phyloP scores from a whole-genome alignment of 495 filamentous ascomycete species.

The Haplographium delicatum region DNA sequence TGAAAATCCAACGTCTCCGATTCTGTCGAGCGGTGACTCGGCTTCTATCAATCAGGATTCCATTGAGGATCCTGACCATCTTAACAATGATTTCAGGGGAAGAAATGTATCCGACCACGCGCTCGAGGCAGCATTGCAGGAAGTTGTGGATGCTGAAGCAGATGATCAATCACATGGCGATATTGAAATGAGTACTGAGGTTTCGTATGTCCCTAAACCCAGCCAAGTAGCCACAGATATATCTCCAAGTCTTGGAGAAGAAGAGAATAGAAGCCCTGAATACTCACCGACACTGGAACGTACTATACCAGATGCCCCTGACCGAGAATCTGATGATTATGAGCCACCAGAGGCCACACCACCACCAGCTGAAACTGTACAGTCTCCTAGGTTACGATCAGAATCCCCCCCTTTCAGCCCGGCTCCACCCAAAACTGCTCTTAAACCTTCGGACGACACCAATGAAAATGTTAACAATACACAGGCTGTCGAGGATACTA shows the following conservation, averaged over 20 bases:
- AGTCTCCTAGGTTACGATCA: too few species aligned
- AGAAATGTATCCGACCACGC: slow-evolving; percentile 18
- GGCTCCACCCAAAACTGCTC: slow-evolving; percentile 15
- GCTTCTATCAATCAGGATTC: too few species aligned
- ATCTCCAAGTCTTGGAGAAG: slow-evolving; percentile 1
- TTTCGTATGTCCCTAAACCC: slow-evolving; percentile 18
- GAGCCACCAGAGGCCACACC: slow-evolving; percentile 50
- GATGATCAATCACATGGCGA: slow-evolving; percentile 10
- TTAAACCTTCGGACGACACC: neutral
- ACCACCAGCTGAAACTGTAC: slow-evolving; percentile 4
- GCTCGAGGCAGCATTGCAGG: slow-evolving; percentile 22
- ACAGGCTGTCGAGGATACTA: neutral
- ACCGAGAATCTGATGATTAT: slow-evolving; percentile 43
- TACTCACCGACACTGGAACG: slow-evolving; percentile 16
- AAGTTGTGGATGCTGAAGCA: slow-evolving; percentile 18
- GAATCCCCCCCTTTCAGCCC: slow-evolving; percentile 27
- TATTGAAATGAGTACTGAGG: slow-evolving; percentile 16
- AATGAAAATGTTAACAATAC: slow-evolving; percentile 2
- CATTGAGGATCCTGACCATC: too few species aligned
- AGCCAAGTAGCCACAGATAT: slow-evolving; percentile 1
- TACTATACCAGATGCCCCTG: neutral
- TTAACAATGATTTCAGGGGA: too few species aligned
- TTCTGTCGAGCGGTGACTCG: too few species aligned
- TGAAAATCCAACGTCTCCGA: too few species aligned
- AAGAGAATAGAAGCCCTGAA: slow-evolving; percentile 10